Percentiles rank a stretch among this genome's conserved stretches.
Conservation (phyloP, 164 flowering plant genomes). For the Nymphaea thermarum region DNA sequence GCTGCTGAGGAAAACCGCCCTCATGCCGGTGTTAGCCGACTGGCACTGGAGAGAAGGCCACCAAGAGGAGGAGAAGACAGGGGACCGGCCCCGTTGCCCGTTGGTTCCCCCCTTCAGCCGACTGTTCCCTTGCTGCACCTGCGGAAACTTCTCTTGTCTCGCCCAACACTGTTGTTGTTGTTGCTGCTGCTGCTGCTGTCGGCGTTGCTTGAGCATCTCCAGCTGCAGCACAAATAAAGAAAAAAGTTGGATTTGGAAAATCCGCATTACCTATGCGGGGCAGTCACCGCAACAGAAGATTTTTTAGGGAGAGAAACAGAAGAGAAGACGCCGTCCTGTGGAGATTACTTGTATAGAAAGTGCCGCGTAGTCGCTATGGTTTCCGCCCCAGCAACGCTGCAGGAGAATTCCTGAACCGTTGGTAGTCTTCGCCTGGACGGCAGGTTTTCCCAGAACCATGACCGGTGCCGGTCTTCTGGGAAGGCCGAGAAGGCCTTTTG, state of each 20-base stretch:
- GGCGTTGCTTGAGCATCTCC: slow-evolving; percentile 35
- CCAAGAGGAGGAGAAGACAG: slow-evolving; percentile 33
- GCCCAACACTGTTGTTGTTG: slow-evolving; percentile 17
- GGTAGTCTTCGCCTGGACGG: background rate
- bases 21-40: slow-evolving; percentile 32
- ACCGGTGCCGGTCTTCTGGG: slow-evolving; percentile 12
- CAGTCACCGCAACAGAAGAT: background rate
- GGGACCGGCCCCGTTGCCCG: slow-evolving; percentile 11
- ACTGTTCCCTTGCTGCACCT: slow-evolving; percentile 8
- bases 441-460: background rate
- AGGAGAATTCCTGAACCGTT: background rate
- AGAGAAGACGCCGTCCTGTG: background rate
- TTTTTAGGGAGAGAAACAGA: background rate
- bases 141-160: slow-evolving; percentile 8
- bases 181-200: slow-evolving; percentile 22
- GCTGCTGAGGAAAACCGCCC: slow-evolving; percentile 36
- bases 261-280: background rate
- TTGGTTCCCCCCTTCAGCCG: slow-evolving; percentile 1
- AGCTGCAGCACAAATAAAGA: slow-evolving; percentile 19
- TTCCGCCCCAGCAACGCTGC: background rate
- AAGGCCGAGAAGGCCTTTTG: slow-evolving; percentile 24
- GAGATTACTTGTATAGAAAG: background rate
- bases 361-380: background rate
- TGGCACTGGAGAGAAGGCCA: slow-evolving; percentile 50
- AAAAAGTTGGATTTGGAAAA: too few relatives aligned